phyloP scores from a whole-genome alignment of 495 filamentous ascomycete species.

The Rostrohypoxylon terebratum region DNA sequence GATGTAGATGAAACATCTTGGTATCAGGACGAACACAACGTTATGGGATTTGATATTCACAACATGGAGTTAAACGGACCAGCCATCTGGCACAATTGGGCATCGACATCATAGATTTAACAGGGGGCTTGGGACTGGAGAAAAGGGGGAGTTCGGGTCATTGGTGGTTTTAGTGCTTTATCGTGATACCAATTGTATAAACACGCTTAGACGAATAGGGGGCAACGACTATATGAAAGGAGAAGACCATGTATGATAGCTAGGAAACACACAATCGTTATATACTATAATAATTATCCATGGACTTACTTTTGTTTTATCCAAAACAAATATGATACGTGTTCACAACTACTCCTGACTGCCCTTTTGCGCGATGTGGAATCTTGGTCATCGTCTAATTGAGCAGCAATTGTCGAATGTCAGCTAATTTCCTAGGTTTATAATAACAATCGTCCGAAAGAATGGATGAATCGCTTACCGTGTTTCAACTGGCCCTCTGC shows the following conservation, averaged over 20 bases:
- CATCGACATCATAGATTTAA: background rate
- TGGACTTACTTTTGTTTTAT: background rate
- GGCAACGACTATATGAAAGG: background rate
- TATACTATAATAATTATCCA: conserved; percentile 1
- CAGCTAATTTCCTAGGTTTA: background rate
- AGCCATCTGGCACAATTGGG: conserved; percentile 13
- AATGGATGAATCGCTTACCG: background rate
- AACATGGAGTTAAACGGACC: conserved; percentile 13
- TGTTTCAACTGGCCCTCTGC: background rate
- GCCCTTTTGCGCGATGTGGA: background rate
- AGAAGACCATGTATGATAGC: background rate
- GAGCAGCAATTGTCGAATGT: background rate
- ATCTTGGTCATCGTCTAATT: background rate
- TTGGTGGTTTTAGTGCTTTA: conserved; percentile 5
- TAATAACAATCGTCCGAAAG: background rate
- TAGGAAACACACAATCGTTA: background rate
- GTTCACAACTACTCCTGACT: background rate
- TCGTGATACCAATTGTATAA: conserved; percentile 8
- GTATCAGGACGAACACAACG: conserved; percentile 6
- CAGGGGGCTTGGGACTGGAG: background rate
- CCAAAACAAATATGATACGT: background rate
- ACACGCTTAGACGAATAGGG: background rate
- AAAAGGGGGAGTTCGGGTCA: background rate
- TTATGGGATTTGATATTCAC: conserved; percentile 14
- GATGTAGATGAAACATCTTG: background rate